Evolutionary conservation across 73 alveolate genomes (phyloP).

Genomic region (Paramecium tetraurelia): DNA sequence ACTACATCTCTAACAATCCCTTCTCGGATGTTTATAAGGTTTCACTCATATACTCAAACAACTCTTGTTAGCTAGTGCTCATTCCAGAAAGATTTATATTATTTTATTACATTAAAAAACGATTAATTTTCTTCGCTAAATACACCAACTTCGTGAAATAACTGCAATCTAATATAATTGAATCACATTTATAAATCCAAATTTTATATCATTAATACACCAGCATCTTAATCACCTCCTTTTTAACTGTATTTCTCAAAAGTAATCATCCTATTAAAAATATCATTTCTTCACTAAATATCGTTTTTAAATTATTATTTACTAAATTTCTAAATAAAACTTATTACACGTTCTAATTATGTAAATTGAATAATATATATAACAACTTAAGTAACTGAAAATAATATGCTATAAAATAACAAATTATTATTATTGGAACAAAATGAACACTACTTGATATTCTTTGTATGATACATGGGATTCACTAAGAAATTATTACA

Average conservation of each 20-base stretch:
- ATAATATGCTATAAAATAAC: background rate
- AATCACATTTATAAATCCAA: background rate
- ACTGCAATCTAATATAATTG: constrained; percentile 5
- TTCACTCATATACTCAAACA: background rate
- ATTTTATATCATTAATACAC: background rate
- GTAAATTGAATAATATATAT: background rate
- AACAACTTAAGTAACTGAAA: background rate
- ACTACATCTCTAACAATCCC: background rate
- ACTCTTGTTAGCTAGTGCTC: background rate
- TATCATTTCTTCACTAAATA: background rate
- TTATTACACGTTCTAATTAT: background rate
- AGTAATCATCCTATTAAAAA: background rate
- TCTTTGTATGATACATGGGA: background rate
- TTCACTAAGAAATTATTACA: background rate
- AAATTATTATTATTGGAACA: background rate
- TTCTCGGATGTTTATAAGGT: background rate
- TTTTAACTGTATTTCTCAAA: too few species aligned
- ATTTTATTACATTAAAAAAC: background rate
- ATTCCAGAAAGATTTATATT: background rate
- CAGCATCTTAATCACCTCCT: background rate
- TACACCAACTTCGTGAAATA: background rate
- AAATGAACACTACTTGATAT: too few species aligned
- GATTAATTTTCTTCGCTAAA: constrained; percentile 5
- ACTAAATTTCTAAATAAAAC: background rate
- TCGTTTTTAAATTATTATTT: background rate